phyloP scores from a whole-genome alignment of 805 yeast species.

The Metschnikowia similis region DNA sequence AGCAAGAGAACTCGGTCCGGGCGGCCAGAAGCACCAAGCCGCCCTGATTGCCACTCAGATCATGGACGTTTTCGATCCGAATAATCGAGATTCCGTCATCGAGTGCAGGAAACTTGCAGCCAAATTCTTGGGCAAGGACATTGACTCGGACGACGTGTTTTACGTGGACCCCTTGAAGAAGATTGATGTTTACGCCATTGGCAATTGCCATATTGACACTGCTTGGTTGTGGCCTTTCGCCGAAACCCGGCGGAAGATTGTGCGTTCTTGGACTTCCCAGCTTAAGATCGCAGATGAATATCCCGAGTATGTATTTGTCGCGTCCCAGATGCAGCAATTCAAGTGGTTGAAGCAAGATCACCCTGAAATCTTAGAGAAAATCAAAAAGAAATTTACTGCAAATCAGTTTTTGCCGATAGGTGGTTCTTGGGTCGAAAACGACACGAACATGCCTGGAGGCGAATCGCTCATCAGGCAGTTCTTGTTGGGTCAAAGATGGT shows the following conservation, averaged over 20 bases:
- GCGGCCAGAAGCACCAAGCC: conserved; percentile 77
- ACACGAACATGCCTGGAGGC: conserved; percentile 92
- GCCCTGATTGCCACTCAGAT: conserved; percentile 74
- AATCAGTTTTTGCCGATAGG: conserved; percentile 88
- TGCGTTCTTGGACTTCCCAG: conserved; percentile 94
- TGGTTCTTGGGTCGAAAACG: conserved; percentile 98
- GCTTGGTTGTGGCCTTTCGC: conserved; percentile 99
- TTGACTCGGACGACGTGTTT: conserved; percentile 60
- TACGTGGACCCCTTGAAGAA: conserved; percentile 30
- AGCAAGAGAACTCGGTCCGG: conserved; percentile 70
- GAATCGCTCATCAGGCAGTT: conserved; percentile 88
- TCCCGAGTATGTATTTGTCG: conserved; percentile 91
- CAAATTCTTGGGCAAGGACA: conserved; percentile 58
- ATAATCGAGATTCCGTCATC: conserved; percentile 51
- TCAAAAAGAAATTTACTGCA: conserved; percentile 61
- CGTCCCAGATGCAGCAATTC: conserved; percentile 95
- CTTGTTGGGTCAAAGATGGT: conserved; percentile 83
- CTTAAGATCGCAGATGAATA: conserved; percentile 76
- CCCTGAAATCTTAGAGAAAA: conserved; percentile 66
- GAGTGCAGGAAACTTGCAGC: conserved; percentile 65
- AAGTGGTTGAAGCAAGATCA: conserved; percentile 87
- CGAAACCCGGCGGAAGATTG: conserved; percentile 88
- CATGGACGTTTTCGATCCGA: conserved; percentile 77
- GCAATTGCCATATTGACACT: conserved; percentile 95
- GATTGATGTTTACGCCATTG: conserved; percentile 75